A percentile compares a stretch with the other conserved stretches of the same genome.
Evolutionary conservation across 163 green algal genomes (phyloP).

Genomic region (Scenedesmus sp.): DNA sequence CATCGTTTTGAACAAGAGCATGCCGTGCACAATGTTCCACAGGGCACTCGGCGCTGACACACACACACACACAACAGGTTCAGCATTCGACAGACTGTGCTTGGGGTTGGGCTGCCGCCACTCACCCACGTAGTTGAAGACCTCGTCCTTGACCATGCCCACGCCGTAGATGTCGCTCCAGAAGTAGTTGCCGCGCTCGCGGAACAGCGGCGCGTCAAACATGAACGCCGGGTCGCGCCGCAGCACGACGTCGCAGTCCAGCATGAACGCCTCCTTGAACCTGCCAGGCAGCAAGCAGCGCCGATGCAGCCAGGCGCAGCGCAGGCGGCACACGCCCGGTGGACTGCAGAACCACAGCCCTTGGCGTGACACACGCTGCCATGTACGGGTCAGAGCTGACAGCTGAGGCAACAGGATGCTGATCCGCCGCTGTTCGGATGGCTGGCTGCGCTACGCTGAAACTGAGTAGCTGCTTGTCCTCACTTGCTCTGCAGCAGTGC

Average conservation of each 20-base stretch:
- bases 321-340: neutral
- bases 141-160: conserved; percentile 52
- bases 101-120: too few species aligned
- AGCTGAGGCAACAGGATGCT: neutral
- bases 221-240: conserved; percentile 39
- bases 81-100: too few species aligned
- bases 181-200: conserved; percentile 40
- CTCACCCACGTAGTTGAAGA: conserved; percentile 43
- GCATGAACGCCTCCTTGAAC: conserved; percentile 52
- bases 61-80: too few species aligned
- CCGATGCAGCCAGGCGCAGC: neutral
- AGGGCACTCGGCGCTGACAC: too few species aligned
- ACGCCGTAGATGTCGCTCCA: conserved; percentile 54
- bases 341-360: too few species aligned
- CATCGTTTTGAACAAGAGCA: too few species aligned
- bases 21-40: too few species aligned
- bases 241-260: conserved; percentile 46
- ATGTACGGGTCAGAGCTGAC: neutral
- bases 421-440: too few species aligned
- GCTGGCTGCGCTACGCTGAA: neutral
- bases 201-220: conserved; percentile 35
- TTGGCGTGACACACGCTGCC: neutral
- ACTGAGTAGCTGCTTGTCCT: neutral
- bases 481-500: conserved; percentile 53
- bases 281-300: neutral